Percentiles rank a stretch among this genome's conserved stretches.
Conservation (phyloP, 306 rosid genomes). For the Cicer cuneatum region DNA sequence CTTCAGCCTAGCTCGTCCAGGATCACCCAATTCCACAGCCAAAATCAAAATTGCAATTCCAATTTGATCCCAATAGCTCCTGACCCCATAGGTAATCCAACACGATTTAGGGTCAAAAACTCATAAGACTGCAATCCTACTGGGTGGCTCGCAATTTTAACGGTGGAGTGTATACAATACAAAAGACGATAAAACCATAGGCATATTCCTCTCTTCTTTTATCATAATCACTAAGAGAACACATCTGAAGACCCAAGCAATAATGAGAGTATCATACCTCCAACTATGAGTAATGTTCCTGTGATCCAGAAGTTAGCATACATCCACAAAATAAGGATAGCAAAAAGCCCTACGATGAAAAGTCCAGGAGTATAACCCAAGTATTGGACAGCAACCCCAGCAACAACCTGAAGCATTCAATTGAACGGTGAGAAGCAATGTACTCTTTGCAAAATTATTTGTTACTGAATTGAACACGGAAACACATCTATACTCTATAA, state of each 20-base stretch:
- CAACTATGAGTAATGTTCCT: conserved; percentile 85
- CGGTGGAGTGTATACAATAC: neutral
- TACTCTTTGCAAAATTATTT: conserved; percentile 18
- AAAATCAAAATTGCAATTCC: neutral
- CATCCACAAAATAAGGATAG: conserved; percentile 94
- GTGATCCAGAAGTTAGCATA: conserved; percentile 98
- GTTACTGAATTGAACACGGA: conserved; percentile 27
- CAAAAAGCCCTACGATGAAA: conserved; percentile 90
- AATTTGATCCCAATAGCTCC: neutral
- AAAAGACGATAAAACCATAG: conserved; percentile 26
- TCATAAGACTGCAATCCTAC: neutral
- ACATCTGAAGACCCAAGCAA: conserved; percentile 19
- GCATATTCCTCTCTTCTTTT: conserved; percentile 26
- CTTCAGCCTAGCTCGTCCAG: neutral
- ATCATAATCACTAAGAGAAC: conserved; percentile 8
- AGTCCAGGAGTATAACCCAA: conserved; percentile 97
- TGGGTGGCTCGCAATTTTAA: neutral
- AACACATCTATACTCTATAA: conserved; percentile 20
- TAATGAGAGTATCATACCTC: conserved; percentile 63
- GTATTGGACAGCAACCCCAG: conserved; percentile 83
- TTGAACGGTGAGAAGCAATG: conserved; percentile 48
- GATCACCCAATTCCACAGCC: neutral
- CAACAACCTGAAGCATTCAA: conserved; percentile 74
- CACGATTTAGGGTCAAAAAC: neutral
- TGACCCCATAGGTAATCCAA: neutral